Evolutionary conservation across 306 rosid genomes (phyloP).

Genomic region (Prunus armeniaca): DNA sequence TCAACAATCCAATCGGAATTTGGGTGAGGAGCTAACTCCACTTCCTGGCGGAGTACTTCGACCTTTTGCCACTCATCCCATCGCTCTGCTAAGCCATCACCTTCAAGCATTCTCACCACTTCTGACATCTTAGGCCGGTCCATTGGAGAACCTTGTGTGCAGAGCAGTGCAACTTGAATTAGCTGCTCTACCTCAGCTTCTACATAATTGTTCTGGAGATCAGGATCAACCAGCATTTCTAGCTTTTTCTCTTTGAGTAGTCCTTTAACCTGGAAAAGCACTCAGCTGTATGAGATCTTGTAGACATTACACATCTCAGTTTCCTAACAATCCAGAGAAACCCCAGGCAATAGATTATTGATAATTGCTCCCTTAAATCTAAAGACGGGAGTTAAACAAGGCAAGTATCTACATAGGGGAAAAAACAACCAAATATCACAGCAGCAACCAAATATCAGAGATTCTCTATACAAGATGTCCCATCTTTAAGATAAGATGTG

Average conservation of each 20-base stretch:
- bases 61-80: slow-evolving; percentile 99
- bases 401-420: background rate
- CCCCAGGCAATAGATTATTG: background rate
- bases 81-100: slow-evolving; percentile 95
- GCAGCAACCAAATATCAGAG: background rate
- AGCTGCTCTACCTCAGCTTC: slow-evolving; percentile 96
- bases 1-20: slow-evolving; percentile 92
- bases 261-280: slow-evolving; percentile 77
- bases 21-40: slow-evolving; percentile 86
- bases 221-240: slow-evolving; percentile 95
- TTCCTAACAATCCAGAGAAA: background rate
- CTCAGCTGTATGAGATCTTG: slow-evolving; percentile 18
- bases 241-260: slow-evolving; percentile 84
- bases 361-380: background rate
- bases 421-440: background rate
- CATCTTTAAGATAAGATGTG: no score
- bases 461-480: no score
- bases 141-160: slow-evolving; percentile 98
- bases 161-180: slow-evolving; percentile 90
- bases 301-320: background rate
- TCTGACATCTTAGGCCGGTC: slow-evolving; percentile 98
- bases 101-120: slow-evolving; percentile 98
- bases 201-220: slow-evolving; percentile 75
- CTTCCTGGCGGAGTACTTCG: slow-evolving; percentile 88
- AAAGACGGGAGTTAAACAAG: background rate